A percentile compares a stretch with the other conserved stretches of the same genome.
These are phyloP conservation scores for Aspergillus sp. DNA, from an alignment of 2,329 filamentous ascomycete species.

Conservation along the genomic window DNA sequence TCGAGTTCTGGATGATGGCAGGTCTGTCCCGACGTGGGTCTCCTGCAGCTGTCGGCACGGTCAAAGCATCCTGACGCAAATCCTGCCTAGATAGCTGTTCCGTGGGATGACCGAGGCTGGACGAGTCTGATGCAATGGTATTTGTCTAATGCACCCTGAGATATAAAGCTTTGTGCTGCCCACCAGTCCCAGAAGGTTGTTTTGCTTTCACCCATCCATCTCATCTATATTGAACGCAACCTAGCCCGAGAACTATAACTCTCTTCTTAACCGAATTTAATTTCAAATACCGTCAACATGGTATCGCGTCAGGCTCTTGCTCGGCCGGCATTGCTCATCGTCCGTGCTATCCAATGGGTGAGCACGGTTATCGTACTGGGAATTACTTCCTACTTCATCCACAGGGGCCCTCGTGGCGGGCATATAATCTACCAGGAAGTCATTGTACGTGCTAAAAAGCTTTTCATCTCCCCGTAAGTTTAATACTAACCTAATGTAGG, in stretches of 20 bases:
- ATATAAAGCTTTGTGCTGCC: conserved; percentile 7
- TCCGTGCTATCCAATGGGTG: conserved; percentile 36
- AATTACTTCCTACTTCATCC: conserved; percentile 41
- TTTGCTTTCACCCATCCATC: neutral
- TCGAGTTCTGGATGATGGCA: neutral
- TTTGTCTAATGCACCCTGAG: neutral
- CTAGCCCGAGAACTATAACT: neutral
- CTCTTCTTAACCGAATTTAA: neutral
- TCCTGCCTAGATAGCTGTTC: neutral
- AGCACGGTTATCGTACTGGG: conserved; percentile 44
- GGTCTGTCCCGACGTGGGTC: conserved; percentile 7
- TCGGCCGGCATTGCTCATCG: conserved; percentile 32
- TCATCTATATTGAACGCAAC: neutral
- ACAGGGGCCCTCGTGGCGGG: conserved; percentile 29
- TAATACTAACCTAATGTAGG: conserved; percentile 18
- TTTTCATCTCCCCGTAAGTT: neutral
- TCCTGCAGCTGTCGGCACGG: conserved; percentile 4
- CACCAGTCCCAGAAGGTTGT: neutral
- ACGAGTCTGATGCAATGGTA: conserved; percentile 1
- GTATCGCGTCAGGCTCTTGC: conserved; percentile 25
- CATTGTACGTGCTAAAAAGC: conserved; percentile 32
- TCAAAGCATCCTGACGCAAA: conserved; percentile 17
- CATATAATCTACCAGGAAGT: conserved; percentile 41
- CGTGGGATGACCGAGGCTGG: conserved; percentile 8
- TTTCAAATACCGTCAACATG: conserved; percentile 9